Evolutionary conservation across 305 asterid species (phyloP).

Genomic region (Rubia peregrina): DNA sequence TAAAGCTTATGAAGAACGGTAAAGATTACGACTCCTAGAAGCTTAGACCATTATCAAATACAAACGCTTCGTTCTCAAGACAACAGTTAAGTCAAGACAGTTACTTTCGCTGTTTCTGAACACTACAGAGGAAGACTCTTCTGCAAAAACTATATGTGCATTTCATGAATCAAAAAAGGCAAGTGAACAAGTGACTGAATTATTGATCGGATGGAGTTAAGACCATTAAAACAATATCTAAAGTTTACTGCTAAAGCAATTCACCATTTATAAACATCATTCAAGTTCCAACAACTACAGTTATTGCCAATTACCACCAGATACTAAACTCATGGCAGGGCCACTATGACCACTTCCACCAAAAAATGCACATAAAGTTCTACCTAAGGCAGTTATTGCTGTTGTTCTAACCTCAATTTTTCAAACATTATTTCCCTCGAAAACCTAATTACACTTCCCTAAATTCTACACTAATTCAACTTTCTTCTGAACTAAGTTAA

Average conservation of each 20-base stretch:
- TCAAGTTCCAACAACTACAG: slow-evolving; percentile 17
- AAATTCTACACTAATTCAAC: too few species aligned
- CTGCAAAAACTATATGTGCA: background rate
- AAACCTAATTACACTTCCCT: background rate
- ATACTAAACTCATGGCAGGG: slow-evolving; percentile 9
- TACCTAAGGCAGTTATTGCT: slow-evolving; percentile 17
- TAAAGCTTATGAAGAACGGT: background rate
- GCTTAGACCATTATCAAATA: background rate
- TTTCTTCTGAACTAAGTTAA: slow-evolving; percentile 1
- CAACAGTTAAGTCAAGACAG: background rate
- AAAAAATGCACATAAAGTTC: slow-evolving; percentile 11
- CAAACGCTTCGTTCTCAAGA: background rate
- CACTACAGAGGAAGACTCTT: background rate
- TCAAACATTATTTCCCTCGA: background rate
- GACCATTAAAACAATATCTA: background rate
- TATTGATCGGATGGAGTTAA: background rate
- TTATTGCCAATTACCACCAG: slow-evolving; percentile 13
- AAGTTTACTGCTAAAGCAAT: background rate
- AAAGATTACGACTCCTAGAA: background rate
- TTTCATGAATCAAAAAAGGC: background rate
- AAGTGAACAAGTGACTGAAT: background rate
- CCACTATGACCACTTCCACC: slow-evolving; percentile 10
- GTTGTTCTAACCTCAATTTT: background rate
- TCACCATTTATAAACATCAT: slow-evolving; percentile 5
- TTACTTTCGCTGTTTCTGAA: background rate